Evolutionary conservation across 148 eudicot genomes (phyloP).

Genomic region (Rhododendron molle): DNA sequence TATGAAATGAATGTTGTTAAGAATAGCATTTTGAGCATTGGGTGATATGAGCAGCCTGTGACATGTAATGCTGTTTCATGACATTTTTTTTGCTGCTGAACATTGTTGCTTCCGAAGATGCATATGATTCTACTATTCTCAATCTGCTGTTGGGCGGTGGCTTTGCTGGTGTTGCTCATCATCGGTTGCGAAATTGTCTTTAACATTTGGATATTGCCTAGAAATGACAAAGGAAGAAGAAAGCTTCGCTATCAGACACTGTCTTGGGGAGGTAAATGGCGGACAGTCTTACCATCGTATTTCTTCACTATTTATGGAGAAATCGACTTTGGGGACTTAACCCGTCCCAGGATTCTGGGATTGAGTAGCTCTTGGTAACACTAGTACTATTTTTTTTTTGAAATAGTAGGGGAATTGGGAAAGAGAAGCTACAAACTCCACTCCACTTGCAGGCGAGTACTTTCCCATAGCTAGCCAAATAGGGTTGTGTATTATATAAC

Average conservation of each 20-base stretch:
- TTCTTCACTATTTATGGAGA: not conserved
- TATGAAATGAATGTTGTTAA: not conserved
- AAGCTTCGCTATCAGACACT: not conserved
- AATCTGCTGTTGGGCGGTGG: not conserved
- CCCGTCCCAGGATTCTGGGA: not conserved
- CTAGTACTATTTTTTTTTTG: not conserved
- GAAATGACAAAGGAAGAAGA: not conserved
- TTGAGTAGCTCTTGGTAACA: not conserved
- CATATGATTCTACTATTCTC: not conserved
- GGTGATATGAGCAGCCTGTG: constrained; percentile 1
- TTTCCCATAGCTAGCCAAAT: no score
- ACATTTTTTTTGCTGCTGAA: not conserved
- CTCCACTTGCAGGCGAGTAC: no score
- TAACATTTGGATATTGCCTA: not conserved
- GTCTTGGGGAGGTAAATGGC: not conserved
- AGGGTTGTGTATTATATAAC: no score
- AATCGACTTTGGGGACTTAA: not conserved
- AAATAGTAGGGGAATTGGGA: not conserved
- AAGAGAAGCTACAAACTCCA: not conserved
- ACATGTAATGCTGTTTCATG: not conserved
- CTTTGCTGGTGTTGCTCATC: not conserved
- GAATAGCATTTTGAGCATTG: not conserved
- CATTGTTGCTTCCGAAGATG: not conserved
- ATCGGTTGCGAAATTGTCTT: not conserved
- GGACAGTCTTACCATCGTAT: not conserved